Evolutionary conservation across 1,284 basidiomycete species (phyloP), one percentile per base, ranked within the genome.

Genomic region (Afroboletus lepidellus): DNA sequence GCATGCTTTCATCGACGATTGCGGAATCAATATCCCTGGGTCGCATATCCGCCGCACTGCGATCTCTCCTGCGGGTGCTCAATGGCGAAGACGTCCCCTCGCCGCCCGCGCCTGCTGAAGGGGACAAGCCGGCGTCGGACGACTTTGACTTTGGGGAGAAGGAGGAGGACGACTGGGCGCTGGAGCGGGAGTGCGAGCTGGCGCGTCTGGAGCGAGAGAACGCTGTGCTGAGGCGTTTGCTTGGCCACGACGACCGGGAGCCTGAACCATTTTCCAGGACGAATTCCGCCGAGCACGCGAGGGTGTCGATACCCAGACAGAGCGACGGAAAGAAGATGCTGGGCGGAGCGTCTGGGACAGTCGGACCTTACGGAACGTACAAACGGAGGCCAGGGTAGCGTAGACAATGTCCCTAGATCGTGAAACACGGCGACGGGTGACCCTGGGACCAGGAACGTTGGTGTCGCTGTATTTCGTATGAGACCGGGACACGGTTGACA

Each of bases 151-250:
- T 60, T 6, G 61, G 48, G 18, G 59, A 51, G 47, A 59, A 45
- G 54, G 70, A 58, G 36, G 66, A 65, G 0, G 69, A 73, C 0
- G 92, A 95, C 60, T 82, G 85, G 77, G 85, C 91, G 0, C 69
- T 97, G 52, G 90, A 94, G 63, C 77, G 93, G 51, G 94, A 96
- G 66, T 87, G 86, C 64, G 93, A 96, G 73, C 80, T 95, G 11
- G 80, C 84, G 46, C 77, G 91, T 34, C 73, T 98, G 39, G 86
- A 94, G 69, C 82, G 80, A 59, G 94, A 98, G 75, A 97, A 98
- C 66, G 79, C 82, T 48, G 79, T 90, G 57, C 73, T 98, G 54
- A 77, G 87, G 57, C 77, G 84, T 55, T 76, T 95, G 72, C 69
- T 91, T 50, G 83, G 78, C 0, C 54, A 76, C 20, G 63, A 71